Conservation (phyloP, 352 stramenopile genomes). For the Globisporangium paddicum region DNA sequence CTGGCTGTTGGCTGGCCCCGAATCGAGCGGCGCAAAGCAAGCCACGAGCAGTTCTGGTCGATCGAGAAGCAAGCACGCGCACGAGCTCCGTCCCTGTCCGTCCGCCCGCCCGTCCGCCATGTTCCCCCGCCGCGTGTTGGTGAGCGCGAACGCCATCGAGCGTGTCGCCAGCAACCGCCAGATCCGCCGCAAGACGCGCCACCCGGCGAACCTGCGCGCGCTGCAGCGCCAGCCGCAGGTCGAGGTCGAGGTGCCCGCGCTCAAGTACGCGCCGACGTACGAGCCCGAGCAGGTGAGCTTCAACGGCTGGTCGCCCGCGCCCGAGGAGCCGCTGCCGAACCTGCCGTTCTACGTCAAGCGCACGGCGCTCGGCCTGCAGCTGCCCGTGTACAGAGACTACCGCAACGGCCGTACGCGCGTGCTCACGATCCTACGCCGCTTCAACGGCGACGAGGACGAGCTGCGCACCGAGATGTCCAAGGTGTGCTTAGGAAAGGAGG, state of each 20-base stretch:
- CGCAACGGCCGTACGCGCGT: constrained; percentile 83
- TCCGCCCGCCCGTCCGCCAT: constrained; percentile 25
- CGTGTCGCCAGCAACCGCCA: constrained; percentile 83
- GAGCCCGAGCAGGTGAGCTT: constrained; percentile 82
- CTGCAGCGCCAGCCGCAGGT: constrained; percentile 57
- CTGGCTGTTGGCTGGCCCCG: neutral
- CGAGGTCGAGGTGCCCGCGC: constrained; percentile 47
- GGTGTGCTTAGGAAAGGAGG: constrained; percentile 77
- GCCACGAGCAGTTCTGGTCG: neutral
- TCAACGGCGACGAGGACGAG: constrained; percentile 74
- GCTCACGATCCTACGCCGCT: constrained; percentile 81
- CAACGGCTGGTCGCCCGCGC: constrained; percentile 82
- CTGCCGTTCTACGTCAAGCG: constrained; percentile 81
- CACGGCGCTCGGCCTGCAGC: constrained; percentile 68
- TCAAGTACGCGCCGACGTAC: constrained; percentile 83
- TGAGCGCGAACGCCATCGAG: constrained; percentile 40
- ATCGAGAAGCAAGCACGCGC: neutral
- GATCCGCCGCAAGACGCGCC: constrained; percentile 77
- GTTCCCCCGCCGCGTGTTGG: constrained; percentile 59
- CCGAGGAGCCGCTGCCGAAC: constrained; percentile 50
- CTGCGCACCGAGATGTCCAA: constrained; percentile 80
- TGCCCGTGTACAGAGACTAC: constrained; percentile 86
- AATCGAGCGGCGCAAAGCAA: neutral
- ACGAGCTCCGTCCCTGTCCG: neutral
- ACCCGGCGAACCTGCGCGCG: constrained; percentile 65